Conservation (phyloP, 352 stramenopile genomes). For the Phytophthora sp. region DNA sequence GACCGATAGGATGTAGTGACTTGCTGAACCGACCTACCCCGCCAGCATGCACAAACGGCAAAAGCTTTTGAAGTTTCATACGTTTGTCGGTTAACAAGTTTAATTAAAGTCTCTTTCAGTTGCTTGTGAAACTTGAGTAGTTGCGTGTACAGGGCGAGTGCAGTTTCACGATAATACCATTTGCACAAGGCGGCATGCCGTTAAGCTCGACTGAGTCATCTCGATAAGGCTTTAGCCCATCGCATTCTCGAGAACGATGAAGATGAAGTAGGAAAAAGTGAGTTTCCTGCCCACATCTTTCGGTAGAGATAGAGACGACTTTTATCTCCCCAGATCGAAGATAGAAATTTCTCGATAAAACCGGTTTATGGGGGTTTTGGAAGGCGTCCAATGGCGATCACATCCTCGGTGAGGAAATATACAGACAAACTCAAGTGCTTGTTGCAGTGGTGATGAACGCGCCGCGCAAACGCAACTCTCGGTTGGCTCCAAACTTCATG, state of each 20-base stretch:
- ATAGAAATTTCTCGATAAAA: not conserved
- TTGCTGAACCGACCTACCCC: constrained; percentile 1
- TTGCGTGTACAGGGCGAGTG: too few relatives aligned
- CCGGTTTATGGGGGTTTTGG: not conserved
- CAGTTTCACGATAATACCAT: too few relatives aligned
- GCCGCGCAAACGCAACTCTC: not conserved
- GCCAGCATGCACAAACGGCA: not conserved
- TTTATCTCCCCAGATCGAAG: not conserved
- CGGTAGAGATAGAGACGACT: too few relatives aligned
- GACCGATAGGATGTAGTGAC: not conserved
- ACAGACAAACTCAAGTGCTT: not conserved
- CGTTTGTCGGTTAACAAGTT: not conserved
- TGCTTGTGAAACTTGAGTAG: too few relatives aligned
- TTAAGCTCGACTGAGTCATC: too few relatives aligned
- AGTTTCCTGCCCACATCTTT: too few relatives aligned
- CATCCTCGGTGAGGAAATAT: not conserved
- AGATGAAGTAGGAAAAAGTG: too few relatives aligned
- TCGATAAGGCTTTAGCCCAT: too few relatives aligned
- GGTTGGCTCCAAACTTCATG: not conserved
- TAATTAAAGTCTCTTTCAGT: too few relatives aligned
- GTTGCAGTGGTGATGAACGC: not conserved
- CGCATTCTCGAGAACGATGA: too few relatives aligned
- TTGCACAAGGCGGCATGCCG: too few relatives aligned
- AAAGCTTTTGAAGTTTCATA: constrained; percentile 2
- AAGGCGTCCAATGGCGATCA: not conserved